phyloP scores from a whole-genome alignment of 768 basidiomycete genomes.

The Glaciozyma antarctica region DNA sequence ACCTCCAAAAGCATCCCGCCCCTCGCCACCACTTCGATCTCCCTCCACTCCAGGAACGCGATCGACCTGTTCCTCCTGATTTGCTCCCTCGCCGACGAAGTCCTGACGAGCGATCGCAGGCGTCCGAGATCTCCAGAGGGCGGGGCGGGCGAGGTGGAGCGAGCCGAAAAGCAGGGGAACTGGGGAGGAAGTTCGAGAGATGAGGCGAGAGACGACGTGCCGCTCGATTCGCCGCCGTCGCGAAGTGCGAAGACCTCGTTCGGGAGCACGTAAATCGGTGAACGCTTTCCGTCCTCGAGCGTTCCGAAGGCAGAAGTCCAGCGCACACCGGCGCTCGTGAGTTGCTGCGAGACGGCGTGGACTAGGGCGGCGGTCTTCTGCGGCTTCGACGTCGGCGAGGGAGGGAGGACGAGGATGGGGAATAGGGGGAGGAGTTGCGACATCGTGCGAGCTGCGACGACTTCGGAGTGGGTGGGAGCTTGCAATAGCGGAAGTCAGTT shows the following conservation, averaged over 20 bases:
- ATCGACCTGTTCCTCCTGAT: not conserved
- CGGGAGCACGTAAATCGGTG: conserved; percentile 16
- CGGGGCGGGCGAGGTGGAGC: not conserved
- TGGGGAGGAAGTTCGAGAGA: conserved; percentile 15
- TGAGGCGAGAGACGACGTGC: conserved; percentile 4
- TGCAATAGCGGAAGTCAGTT: not conserved
- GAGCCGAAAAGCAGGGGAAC: conserved; percentile 2
- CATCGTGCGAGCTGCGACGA: conserved; percentile 9
- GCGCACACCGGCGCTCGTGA: conserved; percentile 17
- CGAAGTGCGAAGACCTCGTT: conserved; percentile 14
- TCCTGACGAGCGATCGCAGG: conserved; percentile 4
- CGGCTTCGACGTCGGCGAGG: conserved; percentile 18
- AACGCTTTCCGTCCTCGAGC: not conserved
- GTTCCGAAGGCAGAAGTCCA: conserved; percentile 4
- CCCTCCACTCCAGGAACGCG: conserved; percentile 24
- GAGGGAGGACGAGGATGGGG: conserved; percentile 25
- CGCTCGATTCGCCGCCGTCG: not conserved
- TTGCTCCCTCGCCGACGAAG: not conserved
- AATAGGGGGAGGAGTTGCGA: conserved; percentile 17
- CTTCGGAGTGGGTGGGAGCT: conserved; percentile 20
- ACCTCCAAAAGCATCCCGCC: not conserved
- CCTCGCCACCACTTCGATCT: conserved; percentile 19
- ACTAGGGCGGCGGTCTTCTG: conserved; percentile 17
- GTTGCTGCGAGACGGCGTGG: conserved; percentile 15
- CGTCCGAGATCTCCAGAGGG: conserved; percentile 2